Evolutionary conservation across 2,329 filamentous ascomycete species (phyloP).

Genomic region (Calonectria crousiana): DNA sequence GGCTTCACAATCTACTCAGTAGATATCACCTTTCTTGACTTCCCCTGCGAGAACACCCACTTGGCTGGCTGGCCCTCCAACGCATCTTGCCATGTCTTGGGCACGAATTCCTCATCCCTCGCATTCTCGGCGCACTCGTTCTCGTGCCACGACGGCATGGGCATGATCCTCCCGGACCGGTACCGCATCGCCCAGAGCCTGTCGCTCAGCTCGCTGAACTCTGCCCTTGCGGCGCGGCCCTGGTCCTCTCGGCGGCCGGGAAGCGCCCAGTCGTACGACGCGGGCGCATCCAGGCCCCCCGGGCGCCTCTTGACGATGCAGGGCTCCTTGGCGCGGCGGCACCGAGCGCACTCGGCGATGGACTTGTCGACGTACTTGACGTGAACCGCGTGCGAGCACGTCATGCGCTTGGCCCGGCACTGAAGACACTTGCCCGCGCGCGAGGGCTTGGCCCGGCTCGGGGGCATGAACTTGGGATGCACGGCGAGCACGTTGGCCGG

Average conservation of each 20-base stretch:
- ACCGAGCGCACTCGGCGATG: slow-evolving; percentile 50
- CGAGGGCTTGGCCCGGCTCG: background rate
- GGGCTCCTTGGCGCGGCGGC: slow-evolving; percentile 38
- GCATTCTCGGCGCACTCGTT: slow-evolving; percentile 18
- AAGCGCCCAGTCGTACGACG: slow-evolving; percentile 16
- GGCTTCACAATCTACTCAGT: background rate
- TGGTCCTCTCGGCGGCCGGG: background rate
- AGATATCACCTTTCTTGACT: background rate
- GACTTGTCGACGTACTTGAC: slow-evolving; percentile 51
- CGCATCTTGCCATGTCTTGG: slow-evolving; percentile 28
- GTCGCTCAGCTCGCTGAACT: slow-evolving; percentile 17
- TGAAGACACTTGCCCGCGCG: slow-evolving; percentile 36
- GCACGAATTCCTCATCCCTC: slow-evolving; percentile 12
- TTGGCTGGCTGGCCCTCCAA: slow-evolving; percentile 22
- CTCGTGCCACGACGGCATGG: slow-evolving; percentile 33
- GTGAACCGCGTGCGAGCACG: slow-evolving; percentile 38
- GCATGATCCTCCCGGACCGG: background rate
- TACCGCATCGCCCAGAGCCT: background rate
- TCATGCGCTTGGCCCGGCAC: slow-evolving; percentile 36
- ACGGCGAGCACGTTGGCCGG: slow-evolving; percentile 35
- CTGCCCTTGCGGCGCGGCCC: background rate
- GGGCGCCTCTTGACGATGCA: slow-evolving; percentile 63
- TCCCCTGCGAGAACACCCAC: background rate
- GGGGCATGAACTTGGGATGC: slow-evolving; percentile 32
- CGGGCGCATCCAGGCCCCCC: slow-evolving; percentile 60